Percentiles rank a stretch among this genome's conserved stretches.
Conservation (phyloP, 108 stramenopile genomes). For the Pseudonitzschia multiseries region DNA sequence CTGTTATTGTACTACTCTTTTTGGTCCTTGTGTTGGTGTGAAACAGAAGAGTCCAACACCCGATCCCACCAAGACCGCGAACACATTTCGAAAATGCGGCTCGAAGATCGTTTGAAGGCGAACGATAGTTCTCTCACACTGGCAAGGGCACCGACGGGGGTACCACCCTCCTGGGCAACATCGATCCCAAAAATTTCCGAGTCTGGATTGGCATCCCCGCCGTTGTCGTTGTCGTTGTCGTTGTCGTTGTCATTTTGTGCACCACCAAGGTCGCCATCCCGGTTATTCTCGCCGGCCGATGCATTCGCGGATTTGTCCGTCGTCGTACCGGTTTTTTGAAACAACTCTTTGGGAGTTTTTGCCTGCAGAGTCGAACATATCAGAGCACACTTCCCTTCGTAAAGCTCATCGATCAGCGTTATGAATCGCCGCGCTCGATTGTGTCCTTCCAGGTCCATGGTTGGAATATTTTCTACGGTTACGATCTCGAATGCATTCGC, state of each 20-base stretch:
- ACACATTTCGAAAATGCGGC: constrained; percentile 86
- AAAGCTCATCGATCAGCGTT: constrained; percentile 96
- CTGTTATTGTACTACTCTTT: too few relatives aligned
- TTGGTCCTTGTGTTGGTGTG: neutral
- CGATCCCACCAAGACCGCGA: constrained; percentile 79
- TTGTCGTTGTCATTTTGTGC: neutral
- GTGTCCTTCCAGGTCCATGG: constrained; percentile 62
- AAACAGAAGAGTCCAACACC: neutral
- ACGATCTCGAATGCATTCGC: constrained; percentile 83
- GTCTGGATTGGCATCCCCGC: constrained; percentile 17
- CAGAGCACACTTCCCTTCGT: constrained; percentile 83
- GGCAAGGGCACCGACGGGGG: constrained; percentile 66
- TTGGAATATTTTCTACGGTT: constrained; percentile 79
- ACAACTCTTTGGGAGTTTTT: constrained; percentile 47
- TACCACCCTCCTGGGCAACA: constrained; percentile 38
- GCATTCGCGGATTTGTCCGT: neutral
- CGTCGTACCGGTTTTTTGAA: too few relatives aligned
- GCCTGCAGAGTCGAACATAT: constrained; percentile 35
- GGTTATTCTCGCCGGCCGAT: neutral
- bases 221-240: constrained; percentile 17
- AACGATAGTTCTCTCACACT: constrained; percentile 83
- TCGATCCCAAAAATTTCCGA: constrained; percentile 23
- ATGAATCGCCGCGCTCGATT: constrained; percentile 95
- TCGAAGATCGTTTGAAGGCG: constrained; percentile 82
- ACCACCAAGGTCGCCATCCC: neutral